A percentile compares a stretch with the other conserved stretches of the same genome.
Evolutionary conservation across 2,329 filamentous ascomycete genomes (phyloP).

Genomic region (Colletotrichum sp.): DNA sequence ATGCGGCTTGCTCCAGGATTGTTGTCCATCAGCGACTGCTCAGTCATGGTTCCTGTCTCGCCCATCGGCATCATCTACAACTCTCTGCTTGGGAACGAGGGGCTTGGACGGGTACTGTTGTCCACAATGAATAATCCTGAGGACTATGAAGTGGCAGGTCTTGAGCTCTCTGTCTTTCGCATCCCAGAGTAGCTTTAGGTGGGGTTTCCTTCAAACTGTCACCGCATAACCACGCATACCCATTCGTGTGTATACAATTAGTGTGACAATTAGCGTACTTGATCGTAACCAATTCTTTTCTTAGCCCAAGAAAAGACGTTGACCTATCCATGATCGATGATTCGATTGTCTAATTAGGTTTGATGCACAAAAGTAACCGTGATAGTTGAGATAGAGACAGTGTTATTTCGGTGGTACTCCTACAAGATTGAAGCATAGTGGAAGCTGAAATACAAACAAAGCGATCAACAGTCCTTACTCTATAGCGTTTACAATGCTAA

Average conservation of each 20-base stretch:
- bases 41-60: not conserved
- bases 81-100: not conserved
- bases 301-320: not conserved
- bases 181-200: not conserved
- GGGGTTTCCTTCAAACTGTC: not conserved
- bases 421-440: not conserved
- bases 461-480: not conserved
- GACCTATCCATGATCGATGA: not conserved
- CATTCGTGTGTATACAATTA: not conserved
- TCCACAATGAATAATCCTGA: not conserved
- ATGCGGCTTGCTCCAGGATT: not conserved
- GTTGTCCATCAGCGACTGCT: not conserved
- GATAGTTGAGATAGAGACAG: not conserved
- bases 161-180: not conserved
- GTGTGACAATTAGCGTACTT: not conserved
- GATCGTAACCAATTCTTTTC: not conserved
- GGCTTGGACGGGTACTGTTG: not conserved
- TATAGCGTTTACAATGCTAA: not conserved
- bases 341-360: not conserved
- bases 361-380: not conserved
- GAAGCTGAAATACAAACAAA: not conserved
- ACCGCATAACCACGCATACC: not conserved
- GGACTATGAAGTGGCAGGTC: not conserved
- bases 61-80: slow-evolving; percentile 2
- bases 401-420: not conserved